phyloP scores from a whole-genome alignment of 257 asterid species.

The Forsythia suspensa region DNA sequence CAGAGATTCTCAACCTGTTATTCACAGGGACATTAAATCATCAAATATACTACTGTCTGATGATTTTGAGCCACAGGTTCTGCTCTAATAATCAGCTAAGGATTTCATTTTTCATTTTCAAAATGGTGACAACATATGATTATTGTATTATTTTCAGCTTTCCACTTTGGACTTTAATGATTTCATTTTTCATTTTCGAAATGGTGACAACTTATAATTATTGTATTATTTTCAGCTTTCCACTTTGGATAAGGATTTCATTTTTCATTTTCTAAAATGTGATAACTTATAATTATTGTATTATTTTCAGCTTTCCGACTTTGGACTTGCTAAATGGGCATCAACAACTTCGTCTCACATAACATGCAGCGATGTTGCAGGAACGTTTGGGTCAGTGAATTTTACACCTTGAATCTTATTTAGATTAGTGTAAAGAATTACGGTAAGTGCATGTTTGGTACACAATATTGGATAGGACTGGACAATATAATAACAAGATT shows the following conservation, averaged over 20 bases:
- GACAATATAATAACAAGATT: neutral
- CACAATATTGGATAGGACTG: neutral
- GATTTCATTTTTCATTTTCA: conserved; percentile 1
- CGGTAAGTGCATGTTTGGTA: neutral
- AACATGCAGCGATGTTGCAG: conserved; percentile 84
- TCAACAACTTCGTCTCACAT: conserved; percentile 67
- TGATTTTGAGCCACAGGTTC: conserved; percentile 95
- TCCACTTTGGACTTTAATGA: neutral
- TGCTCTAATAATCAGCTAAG: conserved; percentile 5
- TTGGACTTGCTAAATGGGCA: conserved; percentile 98
- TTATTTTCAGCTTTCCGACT: conserved; percentile 76
- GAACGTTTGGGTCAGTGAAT: conserved; percentile 83
- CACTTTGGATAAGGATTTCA: neutral
- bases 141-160: too few relatives aligned
- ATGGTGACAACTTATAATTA: neutral
- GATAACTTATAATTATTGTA: neutral
- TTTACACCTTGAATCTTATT: conserved; percentile 19
- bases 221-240: too few relatives aligned
- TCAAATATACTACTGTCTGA: conserved; percentile 82
- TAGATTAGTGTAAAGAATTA: neutral
- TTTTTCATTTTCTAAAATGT: conserved; percentile 2
- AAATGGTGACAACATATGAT: neutral
- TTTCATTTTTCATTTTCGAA: neutral
- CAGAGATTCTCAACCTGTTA: conserved; percentile 67
- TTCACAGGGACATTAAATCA: conserved; percentile 94